These are phyloP conservation scores for Goniomonas avonlea DNA, from an alignment of 78 protist genomes.

Conservation along the genomic window DNA sequence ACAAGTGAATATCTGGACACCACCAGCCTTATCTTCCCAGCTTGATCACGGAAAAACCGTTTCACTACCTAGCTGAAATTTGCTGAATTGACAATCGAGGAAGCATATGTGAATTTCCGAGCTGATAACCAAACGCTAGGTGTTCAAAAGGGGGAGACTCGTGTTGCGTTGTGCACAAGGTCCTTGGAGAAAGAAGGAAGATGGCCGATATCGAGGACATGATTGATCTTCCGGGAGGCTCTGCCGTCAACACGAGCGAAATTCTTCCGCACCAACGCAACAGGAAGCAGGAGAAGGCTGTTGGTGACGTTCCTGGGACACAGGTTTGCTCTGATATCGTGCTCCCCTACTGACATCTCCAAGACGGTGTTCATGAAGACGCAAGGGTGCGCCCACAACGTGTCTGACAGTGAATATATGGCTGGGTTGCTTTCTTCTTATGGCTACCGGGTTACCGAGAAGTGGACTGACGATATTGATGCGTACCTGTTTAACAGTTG, in stretches of 20 bases:
- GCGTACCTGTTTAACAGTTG: constrained; percentile 54
- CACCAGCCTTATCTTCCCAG: too few species aligned
- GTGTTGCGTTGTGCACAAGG: too few species aligned
- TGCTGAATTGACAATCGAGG: too few species aligned
- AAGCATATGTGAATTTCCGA: too few species aligned
- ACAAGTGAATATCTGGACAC: too few species aligned
- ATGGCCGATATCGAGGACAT: constrained; percentile 14
- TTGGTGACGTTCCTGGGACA: not conserved
- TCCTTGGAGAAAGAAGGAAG: not conserved
- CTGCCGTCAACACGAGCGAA: not conserved
- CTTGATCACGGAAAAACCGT: too few species aligned
- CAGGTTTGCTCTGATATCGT: not conserved
- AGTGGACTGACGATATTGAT: constrained; percentile 17
- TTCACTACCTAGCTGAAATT: too few species aligned
- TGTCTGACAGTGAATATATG: constrained; percentile 61
- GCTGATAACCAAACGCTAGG: too few species aligned
- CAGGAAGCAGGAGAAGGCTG: constrained; percentile 10
- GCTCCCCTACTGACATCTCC: constrained; percentile 29
- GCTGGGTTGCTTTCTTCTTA: constrained; percentile 51
- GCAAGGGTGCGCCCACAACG: constrained; percentile 68
- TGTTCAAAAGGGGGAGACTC: too few species aligned
- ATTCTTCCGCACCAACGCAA: too few species aligned
- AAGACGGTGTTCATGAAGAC: constrained; percentile 56
- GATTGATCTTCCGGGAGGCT: not conserved
- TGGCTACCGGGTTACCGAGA: constrained; percentile 45